Evolutionary conservation across 2,329 filamentous ascomycete genomes (phyloP).

Genomic region (Helminthosporium solani): DNA sequence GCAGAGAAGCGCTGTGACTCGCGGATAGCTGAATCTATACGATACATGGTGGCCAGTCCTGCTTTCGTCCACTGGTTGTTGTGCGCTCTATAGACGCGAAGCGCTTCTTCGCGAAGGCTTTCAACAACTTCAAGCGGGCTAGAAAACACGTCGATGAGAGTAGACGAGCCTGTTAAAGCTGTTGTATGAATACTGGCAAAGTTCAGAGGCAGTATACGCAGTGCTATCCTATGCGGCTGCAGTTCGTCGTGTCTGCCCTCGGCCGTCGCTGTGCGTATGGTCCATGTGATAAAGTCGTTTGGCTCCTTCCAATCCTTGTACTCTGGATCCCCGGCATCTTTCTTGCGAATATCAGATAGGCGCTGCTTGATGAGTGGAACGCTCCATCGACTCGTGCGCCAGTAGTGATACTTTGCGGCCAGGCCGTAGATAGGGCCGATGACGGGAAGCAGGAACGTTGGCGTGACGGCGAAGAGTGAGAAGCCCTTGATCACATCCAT

Average conservation of each 20-base stretch:
- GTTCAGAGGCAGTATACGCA: conserved; percentile 56
- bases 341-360: conserved; percentile 49
- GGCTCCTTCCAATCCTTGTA: conserved; percentile 48
- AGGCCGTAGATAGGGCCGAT: conserved; percentile 50
- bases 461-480: conserved; percentile 48
- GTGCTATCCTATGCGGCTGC: conserved; percentile 51
- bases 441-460: conserved; percentile 52
- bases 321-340: conserved; percentile 44
- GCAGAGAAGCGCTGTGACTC: conserved; percentile 55
- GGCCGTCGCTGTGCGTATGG: conserved; percentile 52
- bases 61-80: conserved; percentile 51
- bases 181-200: conserved; percentile 63
- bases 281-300: conserved; percentile 61
- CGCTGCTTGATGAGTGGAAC: conserved; percentile 54
- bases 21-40: conserved; percentile 55
- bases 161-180: conserved; percentile 52
- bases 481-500: conserved; percentile 46
- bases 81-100: conserved; percentile 36
- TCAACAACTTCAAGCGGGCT: conserved; percentile 17
- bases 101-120: conserved; percentile 49
- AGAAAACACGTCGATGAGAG: conserved; percentile 26
- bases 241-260: conserved; percentile 50
- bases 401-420: conserved; percentile 52
- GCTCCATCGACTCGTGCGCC: conserved; percentile 45
- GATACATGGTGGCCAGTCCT: conserved; percentile 46